Evolutionary conservation across 164 flowering plant genomes (phyloP).

Genomic region (Piper longum): DNA sequence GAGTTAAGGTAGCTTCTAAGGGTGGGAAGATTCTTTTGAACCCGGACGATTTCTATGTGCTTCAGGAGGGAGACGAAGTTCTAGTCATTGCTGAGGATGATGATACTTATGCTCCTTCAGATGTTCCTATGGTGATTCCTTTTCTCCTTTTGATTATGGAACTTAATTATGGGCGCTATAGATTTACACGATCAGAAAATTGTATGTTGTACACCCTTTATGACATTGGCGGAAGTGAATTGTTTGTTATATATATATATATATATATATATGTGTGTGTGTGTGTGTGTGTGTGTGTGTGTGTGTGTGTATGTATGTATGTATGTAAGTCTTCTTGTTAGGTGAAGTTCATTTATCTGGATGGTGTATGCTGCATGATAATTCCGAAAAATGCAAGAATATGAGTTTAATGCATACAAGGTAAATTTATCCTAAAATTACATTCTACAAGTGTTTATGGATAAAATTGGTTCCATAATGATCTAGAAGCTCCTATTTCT

Average conservation of each 20-base stretch:
- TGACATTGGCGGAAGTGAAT: background rate
- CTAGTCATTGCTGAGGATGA: conserved; percentile 89
- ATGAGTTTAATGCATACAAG: no score
- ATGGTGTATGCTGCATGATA: no score
- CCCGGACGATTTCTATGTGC: conserved; percentile 59
- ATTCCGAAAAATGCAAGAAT: no score
- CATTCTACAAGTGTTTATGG: no score
- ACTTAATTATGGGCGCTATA: background rate
- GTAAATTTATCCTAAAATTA: no score
- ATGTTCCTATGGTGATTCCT: conserved; percentile 54
- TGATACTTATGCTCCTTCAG: conserved; percentile 52
- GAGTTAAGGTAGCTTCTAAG: conserved; percentile 49
- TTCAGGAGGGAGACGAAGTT: conserved; percentile 80
- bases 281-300: no score
- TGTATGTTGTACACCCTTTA: background rate
- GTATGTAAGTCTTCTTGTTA: no score
- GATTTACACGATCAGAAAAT: background rate
- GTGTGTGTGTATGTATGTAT: no score
- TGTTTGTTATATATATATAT: background rate
- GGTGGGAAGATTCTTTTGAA: conserved; percentile 69
- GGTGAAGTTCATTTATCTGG: no score
- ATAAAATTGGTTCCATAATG: no score
- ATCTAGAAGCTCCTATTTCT: no score
- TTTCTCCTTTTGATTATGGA: conserved; percentile 10
- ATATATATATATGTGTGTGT: no score